Conservation (phyloP, 2,329 filamentous ascomycete species). For the Phyllachora maydis region DNA sequence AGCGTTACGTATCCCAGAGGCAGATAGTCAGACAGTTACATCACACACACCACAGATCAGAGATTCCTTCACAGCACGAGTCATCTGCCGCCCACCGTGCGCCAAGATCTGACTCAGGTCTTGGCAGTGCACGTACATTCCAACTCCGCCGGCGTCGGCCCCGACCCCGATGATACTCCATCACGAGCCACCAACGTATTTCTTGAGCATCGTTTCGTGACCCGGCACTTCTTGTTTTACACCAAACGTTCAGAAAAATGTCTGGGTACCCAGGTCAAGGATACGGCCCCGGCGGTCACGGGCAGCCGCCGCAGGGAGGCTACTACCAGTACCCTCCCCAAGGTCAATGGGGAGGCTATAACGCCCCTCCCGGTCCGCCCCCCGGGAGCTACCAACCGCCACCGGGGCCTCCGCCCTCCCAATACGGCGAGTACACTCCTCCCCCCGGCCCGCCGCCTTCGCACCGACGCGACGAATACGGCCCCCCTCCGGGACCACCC, state of each 20-base stretch:
- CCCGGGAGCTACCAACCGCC: constrained; percentile 4
- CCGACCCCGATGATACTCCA: neutral
- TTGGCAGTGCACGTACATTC: neutral
- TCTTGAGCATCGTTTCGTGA: no score
- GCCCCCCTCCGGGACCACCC: constrained; percentile 6
- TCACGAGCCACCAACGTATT: neutral
- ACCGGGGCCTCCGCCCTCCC: neutral
- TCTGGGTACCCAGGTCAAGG: constrained; percentile 8
- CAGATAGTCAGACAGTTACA: no score
- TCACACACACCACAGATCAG: no score
- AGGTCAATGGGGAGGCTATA: no score
- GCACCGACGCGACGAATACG: constrained; percentile 5
- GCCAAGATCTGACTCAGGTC: neutral
- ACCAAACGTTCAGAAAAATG: no score
- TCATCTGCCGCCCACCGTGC: constrained; percentile 1
- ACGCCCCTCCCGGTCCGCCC: constrained; percentile 5
- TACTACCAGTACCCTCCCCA: constrained; percentile 3
- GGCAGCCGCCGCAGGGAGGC: constrained; percentile 2
- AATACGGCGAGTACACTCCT: neutral
- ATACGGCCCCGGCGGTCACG: constrained; percentile 6
- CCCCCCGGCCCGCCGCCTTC: constrained; percentile 1
- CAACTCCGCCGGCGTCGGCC: neutral
- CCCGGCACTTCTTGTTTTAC: no score
- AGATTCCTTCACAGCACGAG: no score
- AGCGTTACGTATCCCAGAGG: no score